Evolutionary conservation across 2,329 filamentous ascomycete species (phyloP), one percentile per base, ranked within the genome.

Genomic region (Hypoxylon sp.): DNA sequence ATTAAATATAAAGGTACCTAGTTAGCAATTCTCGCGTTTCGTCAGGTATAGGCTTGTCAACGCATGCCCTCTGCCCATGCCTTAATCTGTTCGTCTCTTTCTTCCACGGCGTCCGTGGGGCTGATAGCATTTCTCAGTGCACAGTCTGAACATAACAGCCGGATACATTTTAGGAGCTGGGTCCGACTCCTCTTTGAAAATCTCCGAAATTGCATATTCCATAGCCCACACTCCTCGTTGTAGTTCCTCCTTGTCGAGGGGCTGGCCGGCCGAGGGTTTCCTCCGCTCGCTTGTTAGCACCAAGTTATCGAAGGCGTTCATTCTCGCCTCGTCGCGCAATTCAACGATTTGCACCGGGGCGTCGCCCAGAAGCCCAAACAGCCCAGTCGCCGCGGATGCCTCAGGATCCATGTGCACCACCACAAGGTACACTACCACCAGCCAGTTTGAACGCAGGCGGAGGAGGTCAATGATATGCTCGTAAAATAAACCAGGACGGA

Each of bases 321-420:
- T n/a, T 32, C 48, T 28, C 23, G 21, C 23, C 25, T 50, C 9
- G n/a, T 50, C 48, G 23, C 48, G 48, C 10, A 50, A 50, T 7
- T 50, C 48, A 9, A 50, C 48, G n/a, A 50, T 50, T 19, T 50
- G 25, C 14, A 50, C 48, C 0, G 48, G 48, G 14, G 48, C 48
- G 19, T 50, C 48, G 14, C 48, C 21, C n/a, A 50, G 25, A 17
- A 19, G 14, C 25, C 48, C 46, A 14, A 49, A 49, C 13, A 49
- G 23, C 2, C 48, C 48, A 17, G 48, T 50, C 9, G 25, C 13
- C 13, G 13, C 2, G 25, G 23, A 25, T 17, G 9, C 25, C n/a
- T 28, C 23, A 5, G 14, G 23, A 32, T 28, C 23, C 48, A 50
- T 50, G n/a, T 32, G 48, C 13, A 32, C 25, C 7, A 32, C 23